Evolutionary conservation across 1,284 basidiomycete species (phyloP).

Genomic region (Heterobasidion occidentale): DNA sequence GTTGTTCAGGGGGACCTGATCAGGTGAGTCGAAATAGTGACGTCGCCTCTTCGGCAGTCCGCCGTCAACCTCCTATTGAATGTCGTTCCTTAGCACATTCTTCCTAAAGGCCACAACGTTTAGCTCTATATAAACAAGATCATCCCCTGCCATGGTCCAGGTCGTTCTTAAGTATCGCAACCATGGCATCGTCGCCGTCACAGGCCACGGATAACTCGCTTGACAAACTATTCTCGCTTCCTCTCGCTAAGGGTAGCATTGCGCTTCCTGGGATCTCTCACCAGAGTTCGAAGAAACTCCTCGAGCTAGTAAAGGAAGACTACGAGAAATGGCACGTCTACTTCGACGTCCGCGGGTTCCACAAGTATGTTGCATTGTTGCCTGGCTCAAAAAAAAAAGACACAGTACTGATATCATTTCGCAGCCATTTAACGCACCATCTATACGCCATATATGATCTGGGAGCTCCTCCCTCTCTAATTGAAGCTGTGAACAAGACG

Average conservation of each 20-base stretch:
- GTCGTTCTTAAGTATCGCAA: no score
- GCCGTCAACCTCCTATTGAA: no score
- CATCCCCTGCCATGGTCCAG: no score
- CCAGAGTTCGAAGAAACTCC: neutral
- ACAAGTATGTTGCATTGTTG: neutral
- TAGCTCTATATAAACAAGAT: no score
- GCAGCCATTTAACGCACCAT: slow-evolving; percentile 44
- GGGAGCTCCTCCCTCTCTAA: slow-evolving; percentile 32
- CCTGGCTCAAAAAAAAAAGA: neutral
- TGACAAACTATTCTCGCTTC: neutral
- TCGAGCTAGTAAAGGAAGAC: neutral
- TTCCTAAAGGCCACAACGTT: no score
- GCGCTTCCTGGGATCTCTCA: neutral
- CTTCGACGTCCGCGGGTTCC: neutral
- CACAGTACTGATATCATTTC: neutral
- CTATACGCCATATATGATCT: slow-evolving; percentile 42
- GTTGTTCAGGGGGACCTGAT: no score
- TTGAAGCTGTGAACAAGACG: slow-evolving; percentile 34
- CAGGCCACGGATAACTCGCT: neutral
- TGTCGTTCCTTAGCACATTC: no score
- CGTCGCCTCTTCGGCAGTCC: no score
- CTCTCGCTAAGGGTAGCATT: neutral
- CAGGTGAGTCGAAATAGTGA: no score
- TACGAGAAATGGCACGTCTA: neutral
- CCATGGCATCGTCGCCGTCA: no score